Base-by-base conservation (phyloP, 176 grass and related monocot genomes). In the Rhynchospora breviuscula region DNA sequence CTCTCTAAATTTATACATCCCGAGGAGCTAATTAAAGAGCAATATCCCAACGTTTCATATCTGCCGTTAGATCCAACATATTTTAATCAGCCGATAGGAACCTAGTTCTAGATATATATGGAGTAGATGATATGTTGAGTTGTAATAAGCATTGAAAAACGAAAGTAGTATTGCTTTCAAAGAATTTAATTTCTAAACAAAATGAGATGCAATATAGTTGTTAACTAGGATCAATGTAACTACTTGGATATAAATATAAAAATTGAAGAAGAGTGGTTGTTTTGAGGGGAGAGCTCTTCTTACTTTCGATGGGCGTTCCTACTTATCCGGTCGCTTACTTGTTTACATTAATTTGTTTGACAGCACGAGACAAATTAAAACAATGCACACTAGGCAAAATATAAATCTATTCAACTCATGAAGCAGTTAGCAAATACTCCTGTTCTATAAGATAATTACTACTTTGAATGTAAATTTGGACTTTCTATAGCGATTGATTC, bases 271-370 rank as follows among this genome's bases (percentile, higher is more conserved):
- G 5, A 12, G 12, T 53, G 22, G 48, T 26, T 76, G 72, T 76
- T 51, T 76, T 31, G 72, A 76, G 22, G 48, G 22, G 48, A 31
- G 48, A 76, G 22, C 21, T 22, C 3, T 13, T 54, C 26, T 54
- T 5, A 76, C 13, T 76, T 76, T 76, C 72, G 48, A 74, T 74
- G 19, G 46, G 70, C 70, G 44, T 73, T 74, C 69, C 46, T 74
- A 75, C 72, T 76, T 56, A 56, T 76, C 72, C 72, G 13, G 11
- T 54, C 23, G 5, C n/a, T 10, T 17, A 9, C 13, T 40, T 65
- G 0, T 31, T 29, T 65, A 29, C 23, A 43, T 71, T 11, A 25
- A 26, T 53, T 75, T 52, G 70, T 75, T 75, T 26, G 48, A 54
- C 12, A 76, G 22, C 1, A 76, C 22, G 49, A 76, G 72, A 76